These are phyloP conservation scores for Phtheirospermum japonicum DNA, from an alignment of 257 asterid genomes.

Conservation along the genomic window DNA sequence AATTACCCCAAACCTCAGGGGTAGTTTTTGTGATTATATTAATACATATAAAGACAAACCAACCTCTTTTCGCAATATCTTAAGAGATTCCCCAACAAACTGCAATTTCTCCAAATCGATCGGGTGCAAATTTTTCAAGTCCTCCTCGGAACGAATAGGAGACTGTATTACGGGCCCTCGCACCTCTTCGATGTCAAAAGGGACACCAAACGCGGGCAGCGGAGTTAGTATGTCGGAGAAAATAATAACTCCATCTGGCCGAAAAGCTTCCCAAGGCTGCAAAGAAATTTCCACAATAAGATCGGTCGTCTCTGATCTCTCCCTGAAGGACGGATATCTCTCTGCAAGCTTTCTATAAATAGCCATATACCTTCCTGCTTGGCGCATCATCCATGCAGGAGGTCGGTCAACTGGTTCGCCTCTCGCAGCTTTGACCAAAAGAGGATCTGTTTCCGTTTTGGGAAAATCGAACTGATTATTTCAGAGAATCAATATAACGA, in stretches of 20 bases:
- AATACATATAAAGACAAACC: not conserved
- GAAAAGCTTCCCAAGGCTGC: constrained; percentile 99
- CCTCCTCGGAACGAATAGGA: constrained; percentile 80
- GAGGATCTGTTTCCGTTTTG: constrained; percentile 58
- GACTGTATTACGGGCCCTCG: constrained; percentile 86
- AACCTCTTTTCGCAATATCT: constrained; percentile 74
- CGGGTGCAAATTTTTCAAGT: constrained; percentile 63
- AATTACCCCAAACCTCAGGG: not conserved
- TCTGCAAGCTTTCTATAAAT: constrained; percentile 89
- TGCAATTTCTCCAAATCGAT: constrained; percentile 77
- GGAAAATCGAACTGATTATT: not conserved
- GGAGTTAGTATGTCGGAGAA: constrained; percentile 98
- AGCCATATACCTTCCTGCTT: constrained; percentile 99
- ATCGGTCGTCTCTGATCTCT: constrained; percentile 98
- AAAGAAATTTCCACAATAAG: constrained; percentile 98
- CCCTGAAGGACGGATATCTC: constrained; percentile 95
- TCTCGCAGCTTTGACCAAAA: constrained; percentile 94
- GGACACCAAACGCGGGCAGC: constrained; percentile 95
- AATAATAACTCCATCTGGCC: constrained; percentile 93
- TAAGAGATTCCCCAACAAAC: constrained; percentile 87
- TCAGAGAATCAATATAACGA: not conserved
- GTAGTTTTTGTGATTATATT: not conserved
- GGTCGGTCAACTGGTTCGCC: constrained; percentile 78
- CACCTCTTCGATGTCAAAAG: constrained; percentile 89
- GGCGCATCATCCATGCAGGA: constrained; percentile 99